Evolutionary conservation across 768 basidiomycete genomes (phyloP).

Genomic region (Rhodotorula diobovata): DNA sequence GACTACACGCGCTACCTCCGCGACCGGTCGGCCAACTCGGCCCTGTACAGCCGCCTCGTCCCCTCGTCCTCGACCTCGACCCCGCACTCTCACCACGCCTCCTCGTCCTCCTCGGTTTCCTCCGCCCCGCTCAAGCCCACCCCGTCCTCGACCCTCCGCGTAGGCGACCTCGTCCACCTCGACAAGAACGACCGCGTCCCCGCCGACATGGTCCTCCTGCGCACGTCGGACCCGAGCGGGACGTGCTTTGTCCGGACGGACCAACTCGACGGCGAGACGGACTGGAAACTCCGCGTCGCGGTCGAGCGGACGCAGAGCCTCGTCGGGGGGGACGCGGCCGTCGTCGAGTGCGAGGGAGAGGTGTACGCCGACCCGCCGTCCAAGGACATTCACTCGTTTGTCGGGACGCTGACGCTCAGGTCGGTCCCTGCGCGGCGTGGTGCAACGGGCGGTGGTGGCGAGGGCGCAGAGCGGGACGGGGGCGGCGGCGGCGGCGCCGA

Average conservation of each 20-base stretch:
- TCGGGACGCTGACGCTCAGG: conserved; percentile 74
- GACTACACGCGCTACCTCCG: conserved; percentile 91
- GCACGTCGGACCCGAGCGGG: conserved; percentile 80
- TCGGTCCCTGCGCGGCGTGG: conserved; percentile 18
- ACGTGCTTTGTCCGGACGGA: conserved; percentile 97
- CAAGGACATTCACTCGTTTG: conserved; percentile 93
- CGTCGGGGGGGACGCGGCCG: conserved; percentile 52
- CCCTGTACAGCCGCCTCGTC: conserved; percentile 78
- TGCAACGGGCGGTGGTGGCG: conserved; percentile 9
- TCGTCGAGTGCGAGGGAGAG: conserved; percentile 70
- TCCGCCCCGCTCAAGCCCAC: conserved; percentile 28
- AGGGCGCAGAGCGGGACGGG: conserved; percentile 15
- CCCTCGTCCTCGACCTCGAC: conserved; percentile 45
- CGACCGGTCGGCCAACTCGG: conserved; percentile 91
- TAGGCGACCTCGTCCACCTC: conserved; percentile 82
- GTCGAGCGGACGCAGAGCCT: conserved; percentile 77
- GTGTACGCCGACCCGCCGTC: conserved; percentile 92
- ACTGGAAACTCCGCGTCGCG: conserved; percentile 94
- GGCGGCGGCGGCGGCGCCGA: conserved; percentile 50
- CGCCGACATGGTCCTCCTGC: conserved; percentile 82
- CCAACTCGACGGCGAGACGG: conserved; percentile 96
- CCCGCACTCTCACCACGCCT: conserved; percentile 34
- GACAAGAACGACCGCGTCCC: conserved; percentile 98
- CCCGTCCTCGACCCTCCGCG: conserved; percentile 79
- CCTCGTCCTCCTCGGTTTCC: conserved; percentile 3